Percentiles rank a stretch among this genome's conserved stretches.
These are phyloP conservation scores for Rhododendron ferrugineum DNA, from an alignment of 148 eudicot genomes.

Conservation along the genomic window DNA sequence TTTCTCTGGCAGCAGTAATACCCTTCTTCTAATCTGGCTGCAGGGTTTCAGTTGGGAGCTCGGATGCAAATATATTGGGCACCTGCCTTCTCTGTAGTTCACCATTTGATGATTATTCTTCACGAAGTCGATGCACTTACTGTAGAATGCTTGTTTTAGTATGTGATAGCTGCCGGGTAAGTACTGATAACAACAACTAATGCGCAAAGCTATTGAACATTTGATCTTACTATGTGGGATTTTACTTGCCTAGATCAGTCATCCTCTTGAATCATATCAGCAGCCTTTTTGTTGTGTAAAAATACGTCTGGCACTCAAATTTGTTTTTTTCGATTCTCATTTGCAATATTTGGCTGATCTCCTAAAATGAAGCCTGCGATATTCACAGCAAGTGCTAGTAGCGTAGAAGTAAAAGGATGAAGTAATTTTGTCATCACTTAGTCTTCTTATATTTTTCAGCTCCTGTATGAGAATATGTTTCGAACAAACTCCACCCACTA, in stretches of 20 bases:
- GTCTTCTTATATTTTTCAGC: not conserved
- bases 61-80: conserved; percentile 46
- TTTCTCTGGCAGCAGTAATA: not conserved
- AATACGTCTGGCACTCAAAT: not conserved
- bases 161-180: conserved; percentile 74
- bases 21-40: conserved; percentile 13
- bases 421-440: not conserved
- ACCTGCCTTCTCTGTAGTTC: conserved; percentile 65
- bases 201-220: not conserved
- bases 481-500: not conserved
- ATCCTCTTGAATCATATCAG: not conserved
- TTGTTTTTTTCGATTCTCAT: not conserved
- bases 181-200: not conserved
- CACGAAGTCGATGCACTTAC: conserved; percentile 72
- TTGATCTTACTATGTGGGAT: not conserved
- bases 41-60: conserved; percentile 92
- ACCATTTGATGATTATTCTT: conserved; percentile 80
- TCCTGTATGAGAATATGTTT: not conserved
- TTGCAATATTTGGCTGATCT: too few species aligned
- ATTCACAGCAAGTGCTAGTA: too few species aligned
- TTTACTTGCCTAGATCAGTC: not conserved
- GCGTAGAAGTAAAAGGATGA: not conserved
- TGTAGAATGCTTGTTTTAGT: conserved; percentile 97
- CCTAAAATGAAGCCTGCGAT: too few species aligned
- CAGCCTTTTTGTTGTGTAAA: not conserved